These are phyloP conservation scores for Dactylellina parvicollis DNA, from an alignment of 2,329 filamentous ascomycete species.

Conservation along the genomic window DNA sequence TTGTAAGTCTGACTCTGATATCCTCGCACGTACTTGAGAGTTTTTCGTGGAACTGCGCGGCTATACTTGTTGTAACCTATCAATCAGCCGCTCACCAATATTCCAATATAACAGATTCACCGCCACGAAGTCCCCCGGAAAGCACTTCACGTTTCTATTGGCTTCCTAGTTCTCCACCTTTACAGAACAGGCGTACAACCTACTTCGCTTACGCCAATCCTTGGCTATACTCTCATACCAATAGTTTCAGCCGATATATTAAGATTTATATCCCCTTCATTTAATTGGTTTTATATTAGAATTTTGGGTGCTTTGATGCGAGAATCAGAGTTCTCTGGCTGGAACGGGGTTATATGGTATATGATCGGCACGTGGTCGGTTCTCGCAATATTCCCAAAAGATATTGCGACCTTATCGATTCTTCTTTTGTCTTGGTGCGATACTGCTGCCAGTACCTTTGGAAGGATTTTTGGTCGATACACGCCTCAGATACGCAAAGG, in stretches of 20 bases:
- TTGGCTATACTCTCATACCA: constrained; percentile 82
- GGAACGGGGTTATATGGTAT: constrained; percentile 98
- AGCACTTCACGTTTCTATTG: constrained; percentile 91
- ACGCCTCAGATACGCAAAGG: constrained; percentile 84
- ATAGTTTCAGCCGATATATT: constrained; percentile 84
- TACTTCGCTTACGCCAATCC: constrained; percentile 79
- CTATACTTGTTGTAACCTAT: not conserved
- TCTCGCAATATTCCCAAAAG: constrained; percentile 88
- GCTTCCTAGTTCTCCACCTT: constrained; percentile 88
- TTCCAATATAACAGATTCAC: constrained; percentile 67
- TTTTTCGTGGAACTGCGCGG: not conserved
- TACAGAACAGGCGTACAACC: constrained; percentile 84
- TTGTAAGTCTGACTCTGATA: constrained; percentile 68
- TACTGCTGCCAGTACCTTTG: constrained; percentile 94
- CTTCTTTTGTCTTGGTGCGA: constrained; percentile 97
- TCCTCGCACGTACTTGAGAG: not conserved
- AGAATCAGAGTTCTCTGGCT: constrained; percentile 91
- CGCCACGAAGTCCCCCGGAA: constrained; percentile 97
- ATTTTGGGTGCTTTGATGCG: constrained; percentile 91
- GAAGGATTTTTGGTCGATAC: constrained; percentile 86
- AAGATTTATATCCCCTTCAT: constrained; percentile 79
- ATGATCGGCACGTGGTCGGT: constrained; percentile 88
- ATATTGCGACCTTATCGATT: constrained; percentile 87
- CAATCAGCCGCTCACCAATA: not conserved
- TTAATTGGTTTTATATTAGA: constrained; percentile 89